A percentile compares a stretch with the other conserved stretches of the same genome.
Conservation (phyloP, 768 basidiomycete species). For the Leccinum boreale region DNA sequence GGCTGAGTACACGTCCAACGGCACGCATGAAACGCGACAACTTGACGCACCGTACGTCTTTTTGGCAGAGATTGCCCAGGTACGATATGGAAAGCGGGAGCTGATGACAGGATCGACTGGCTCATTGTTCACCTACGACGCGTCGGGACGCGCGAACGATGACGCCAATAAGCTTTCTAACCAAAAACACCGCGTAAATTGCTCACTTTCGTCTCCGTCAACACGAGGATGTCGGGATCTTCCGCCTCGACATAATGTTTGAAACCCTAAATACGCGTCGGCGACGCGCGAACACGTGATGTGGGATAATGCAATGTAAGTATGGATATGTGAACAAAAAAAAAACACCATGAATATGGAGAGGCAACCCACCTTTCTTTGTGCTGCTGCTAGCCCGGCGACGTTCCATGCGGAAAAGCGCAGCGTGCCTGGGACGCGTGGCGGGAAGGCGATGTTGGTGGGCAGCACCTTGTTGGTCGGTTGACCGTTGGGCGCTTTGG, state of each 20-base stretch:
- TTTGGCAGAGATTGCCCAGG: slow-evolving; percentile 75
- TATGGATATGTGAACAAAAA: background rate
- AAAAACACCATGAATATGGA: slow-evolving; percentile 1
- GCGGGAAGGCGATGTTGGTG: slow-evolving; percentile 15
- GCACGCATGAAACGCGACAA: background rate
- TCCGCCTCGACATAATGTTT: slow-evolving; percentile 81
- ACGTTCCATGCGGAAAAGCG: slow-evolving; percentile 78
- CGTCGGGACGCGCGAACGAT: background rate
- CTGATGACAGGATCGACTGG: slow-evolving; percentile 59
- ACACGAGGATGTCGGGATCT: slow-evolving; percentile 77
- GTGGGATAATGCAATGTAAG: too few species aligned
- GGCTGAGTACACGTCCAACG: background rate
- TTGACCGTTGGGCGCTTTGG: slow-evolving; percentile 44
- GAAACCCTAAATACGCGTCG: slow-evolving; percentile 57
- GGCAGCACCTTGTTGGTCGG: slow-evolving; percentile 76
- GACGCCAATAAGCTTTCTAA: too few species aligned
- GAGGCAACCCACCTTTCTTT: slow-evolving; percentile 60
- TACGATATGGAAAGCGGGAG: slow-evolving; percentile 62
- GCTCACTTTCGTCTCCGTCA: slow-evolving; percentile 82
- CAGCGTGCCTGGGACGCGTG: slow-evolving; percentile 38
- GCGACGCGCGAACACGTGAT: too few species aligned
- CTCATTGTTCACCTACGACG: slow-evolving; percentile 61
- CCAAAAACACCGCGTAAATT: background rate
- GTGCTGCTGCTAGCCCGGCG: slow-evolving; percentile 68
- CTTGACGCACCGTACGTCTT: slow-evolving; percentile 67